A percentile compares a stretch with the other conserved stretches of the same genome.
Evolutionary conservation across 2,329 filamentous ascomycete genomes (phyloP).

Genomic region (Lasiodiplodia theobromae): DNA sequence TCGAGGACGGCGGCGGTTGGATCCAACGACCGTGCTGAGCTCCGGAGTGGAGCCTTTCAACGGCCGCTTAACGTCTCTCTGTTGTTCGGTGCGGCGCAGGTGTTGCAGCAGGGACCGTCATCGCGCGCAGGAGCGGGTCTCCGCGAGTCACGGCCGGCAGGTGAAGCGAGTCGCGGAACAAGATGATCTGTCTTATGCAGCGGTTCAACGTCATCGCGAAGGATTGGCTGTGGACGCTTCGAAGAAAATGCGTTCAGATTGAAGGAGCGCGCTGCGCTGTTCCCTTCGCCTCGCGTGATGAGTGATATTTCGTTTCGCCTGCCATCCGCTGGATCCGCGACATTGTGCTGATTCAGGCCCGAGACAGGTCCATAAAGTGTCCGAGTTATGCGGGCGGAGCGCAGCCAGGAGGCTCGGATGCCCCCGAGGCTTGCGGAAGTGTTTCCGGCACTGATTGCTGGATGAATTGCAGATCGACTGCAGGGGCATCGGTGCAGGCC

Average conservation of each 20-base stretch:
- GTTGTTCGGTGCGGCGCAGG: slow-evolving; percentile 4
- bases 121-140: slow-evolving; percentile 12
- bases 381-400: not conserved
- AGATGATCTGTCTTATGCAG: not conserved
- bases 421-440: not conserved
- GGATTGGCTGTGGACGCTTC: not conserved
- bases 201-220: slow-evolving; percentile 7
- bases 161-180: not conserved
- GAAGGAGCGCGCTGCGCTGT: not conserved
- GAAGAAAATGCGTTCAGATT: not conserved
- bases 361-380: slow-evolving; percentile 6
- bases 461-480: slow-evolving; percentile 22
- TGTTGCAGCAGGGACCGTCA: slow-evolving; percentile 21
- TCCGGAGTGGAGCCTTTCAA: slow-evolving; percentile 16
- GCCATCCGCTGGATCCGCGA: slow-evolving; percentile 2
- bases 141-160: slow-evolving; percentile 13
- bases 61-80: slow-evolving; percentile 9
- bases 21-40: not conserved
- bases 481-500: slow-evolving; percentile 20
- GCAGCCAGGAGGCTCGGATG: not conserved
- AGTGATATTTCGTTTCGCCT: slow-evolving; percentile 2
- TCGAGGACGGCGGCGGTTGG: not conserved
- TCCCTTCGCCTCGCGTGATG: not conserved
- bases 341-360: slow-evolving; percentile 9
- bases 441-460: not conserved